phyloP scores from a whole-genome alignment of 1,139 yeast genomes.

The Eremothecium coryli region DNA sequence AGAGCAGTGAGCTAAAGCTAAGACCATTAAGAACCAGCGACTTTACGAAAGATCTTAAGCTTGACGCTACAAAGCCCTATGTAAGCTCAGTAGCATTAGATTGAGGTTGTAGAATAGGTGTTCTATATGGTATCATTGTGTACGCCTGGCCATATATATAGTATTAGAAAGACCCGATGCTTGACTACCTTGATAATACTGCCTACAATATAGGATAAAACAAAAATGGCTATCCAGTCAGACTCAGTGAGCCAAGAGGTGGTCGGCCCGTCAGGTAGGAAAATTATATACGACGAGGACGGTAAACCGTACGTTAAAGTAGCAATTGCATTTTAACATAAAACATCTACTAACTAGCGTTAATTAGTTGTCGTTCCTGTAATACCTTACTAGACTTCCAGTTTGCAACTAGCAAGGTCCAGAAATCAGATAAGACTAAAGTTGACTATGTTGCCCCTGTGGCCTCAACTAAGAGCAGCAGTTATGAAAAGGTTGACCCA shows the following conservation, averaged over 20 bases:
- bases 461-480: constrained; percentile 10
- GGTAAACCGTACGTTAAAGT: constrained; percentile 70
- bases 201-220: neutral
- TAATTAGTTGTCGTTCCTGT: constrained; percentile 60
- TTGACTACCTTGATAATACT: too few species aligned
- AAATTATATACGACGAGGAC: constrained; percentile 70
- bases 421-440: constrained; percentile 10
- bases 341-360: neutral
- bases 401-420: constrained; percentile 37
- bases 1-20: constrained; percentile 12
- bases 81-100: constrained; percentile 14
- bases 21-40: constrained; percentile 27
- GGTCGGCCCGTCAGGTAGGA: constrained; percentile 54
- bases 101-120: constrained; percentile 4
- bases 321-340: neutral
- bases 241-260: too few species aligned
- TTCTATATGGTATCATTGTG: constrained; percentile 2
- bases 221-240: neutral
- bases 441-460: constrained; percentile 16
- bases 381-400: constrained; percentile 70
- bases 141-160: constrained; percentile 1
- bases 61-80: constrained; percentile 15
- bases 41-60: constrained; percentile 16
- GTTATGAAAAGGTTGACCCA: constrained; percentile 53
- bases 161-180: neutral